Evolutionary conservation across 768 basidiomycete genomes (phyloP).

Genomic region (Cyclocybe cylindracea): DNA sequence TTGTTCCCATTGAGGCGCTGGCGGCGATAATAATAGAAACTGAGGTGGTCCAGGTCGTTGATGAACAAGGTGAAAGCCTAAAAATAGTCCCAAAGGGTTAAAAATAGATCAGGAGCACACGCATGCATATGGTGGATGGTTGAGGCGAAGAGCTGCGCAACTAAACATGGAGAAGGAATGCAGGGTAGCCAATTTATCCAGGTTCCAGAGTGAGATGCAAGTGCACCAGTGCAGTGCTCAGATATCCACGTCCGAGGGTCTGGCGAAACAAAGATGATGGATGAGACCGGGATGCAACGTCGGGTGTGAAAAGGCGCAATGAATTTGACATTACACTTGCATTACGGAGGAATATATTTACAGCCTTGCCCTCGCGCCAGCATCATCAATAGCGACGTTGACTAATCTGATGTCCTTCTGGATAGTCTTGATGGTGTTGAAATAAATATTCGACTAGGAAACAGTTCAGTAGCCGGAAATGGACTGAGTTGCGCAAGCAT

Average conservation of each 20-base stretch:
- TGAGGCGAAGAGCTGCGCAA: too few species aligned
- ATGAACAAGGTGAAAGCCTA: too few species aligned
- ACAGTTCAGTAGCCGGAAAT: slow-evolving; percentile 6
- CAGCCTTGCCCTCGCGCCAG: slow-evolving; percentile 49
- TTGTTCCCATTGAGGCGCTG: too few species aligned
- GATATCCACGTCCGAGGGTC: too few species aligned
- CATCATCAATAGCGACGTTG: slow-evolving; percentile 45
- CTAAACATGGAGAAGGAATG: background rate
- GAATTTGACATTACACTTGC: background rate
- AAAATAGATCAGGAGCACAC: too few species aligned
- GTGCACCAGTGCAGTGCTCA: too few species aligned
- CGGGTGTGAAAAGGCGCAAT: background rate
- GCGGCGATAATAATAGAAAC: too few species aligned
- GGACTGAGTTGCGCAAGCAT: slow-evolving; percentile 1
- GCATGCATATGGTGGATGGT: too few species aligned
- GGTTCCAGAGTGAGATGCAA: too few species aligned
- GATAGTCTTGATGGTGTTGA: slow-evolving; percentile 48
- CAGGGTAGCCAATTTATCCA: background rate
- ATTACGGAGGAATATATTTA: slow-evolving; percentile 15
- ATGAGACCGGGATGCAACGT: background rate
- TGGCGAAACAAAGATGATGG: background rate
- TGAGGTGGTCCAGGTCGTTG: too few species aligned
- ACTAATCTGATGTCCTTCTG: slow-evolving; percentile 35
- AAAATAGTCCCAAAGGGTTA: too few species aligned
- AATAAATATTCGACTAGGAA: slow-evolving; percentile 54